Evolutionary conservation across 1,284 basidiomycete genomes (phyloP), one percentile per base, ranked within the genome.

Genomic region (Anthracocystis panici-leucophaei): DNA sequence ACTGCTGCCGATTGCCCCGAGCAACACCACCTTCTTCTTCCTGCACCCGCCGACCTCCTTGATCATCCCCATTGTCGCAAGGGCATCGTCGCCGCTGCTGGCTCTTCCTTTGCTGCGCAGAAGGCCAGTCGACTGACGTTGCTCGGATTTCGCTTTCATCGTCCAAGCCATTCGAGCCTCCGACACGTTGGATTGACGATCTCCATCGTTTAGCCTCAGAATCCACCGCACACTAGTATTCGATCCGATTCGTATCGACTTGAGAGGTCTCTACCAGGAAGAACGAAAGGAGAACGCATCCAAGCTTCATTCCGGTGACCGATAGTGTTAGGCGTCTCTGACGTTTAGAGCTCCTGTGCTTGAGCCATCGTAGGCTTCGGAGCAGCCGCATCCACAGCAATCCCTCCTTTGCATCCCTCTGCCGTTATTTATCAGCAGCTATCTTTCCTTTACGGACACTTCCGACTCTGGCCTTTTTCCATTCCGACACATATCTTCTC

Each of bases 361-460:
- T 16, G 18, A 48, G 18, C 16, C 23, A 48, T n/a, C 8, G n/a
- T 25, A 38, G 42, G 33, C 12, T 35, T 23, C 49, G n/a, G 31
- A 31, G 49, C 49, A 49, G n/a, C 29, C 48, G 44, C 44, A 46
- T 46, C 23, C 44, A 23, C 44, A 42, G 20, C 27, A 31, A 16
- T 18, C 46, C 46, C n/a, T 18, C 46, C 16, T 35, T 27, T 41
- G 6, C 38, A 21, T 31, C 33, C 21, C 51, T 5, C 23, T 18
- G 25, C 35, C 31, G 31, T 5, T 33, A 7, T 38, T 38, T 16
- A 16, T 38, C 51, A 52, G 48, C 48, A 49, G 14, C 35, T 38
- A 14, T 38, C 35, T 38, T 38, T 44, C 21, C 42, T 51, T 38
- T 38, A 38, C 33, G 51, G 29, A 56, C 48, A 20, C 56, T 27